phyloP scores from a whole-genome alignment of 1,284 basidiomycete species.

The Singerocomus rubriflavus region DNA sequence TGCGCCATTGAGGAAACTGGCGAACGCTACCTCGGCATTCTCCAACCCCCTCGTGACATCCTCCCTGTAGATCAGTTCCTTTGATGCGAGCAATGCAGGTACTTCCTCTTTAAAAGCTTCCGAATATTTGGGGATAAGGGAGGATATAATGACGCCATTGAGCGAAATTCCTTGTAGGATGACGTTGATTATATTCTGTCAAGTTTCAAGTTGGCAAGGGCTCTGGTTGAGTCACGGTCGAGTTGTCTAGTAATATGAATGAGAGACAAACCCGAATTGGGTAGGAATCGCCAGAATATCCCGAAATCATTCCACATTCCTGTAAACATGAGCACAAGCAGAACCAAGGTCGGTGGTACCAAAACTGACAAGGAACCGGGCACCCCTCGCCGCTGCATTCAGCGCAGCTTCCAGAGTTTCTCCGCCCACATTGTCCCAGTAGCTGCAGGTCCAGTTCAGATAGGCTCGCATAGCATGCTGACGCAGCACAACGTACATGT shows the following conservation, averaged over 20 bases:
- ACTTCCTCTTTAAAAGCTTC: conserved; percentile 11
- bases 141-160: background rate
- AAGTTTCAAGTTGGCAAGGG: background rate
- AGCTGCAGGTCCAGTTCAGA: conserved; percentile 30
- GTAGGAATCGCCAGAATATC: background rate
- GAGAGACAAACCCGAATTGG: conserved; percentile 10
- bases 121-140: conserved; percentile 6
- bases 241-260: background rate
- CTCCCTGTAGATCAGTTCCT: conserved; percentile 9
- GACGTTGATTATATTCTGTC: conserved; percentile 10
- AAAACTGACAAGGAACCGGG: conserved; percentile 40
- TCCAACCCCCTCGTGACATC: conserved; percentile 18
- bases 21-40: conserved; percentile 6
- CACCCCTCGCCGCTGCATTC: conserved; percentile 46
- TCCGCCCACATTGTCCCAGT: conserved; percentile 63
- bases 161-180: conserved; percentile 12
- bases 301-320: conserved; percentile 22
- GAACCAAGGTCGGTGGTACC: background rate
- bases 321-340: background rate
- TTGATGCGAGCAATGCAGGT: conserved; percentile 11
- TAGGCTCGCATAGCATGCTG: background rate
- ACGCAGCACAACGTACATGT: conserved; percentile 17
- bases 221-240: background rate
- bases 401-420: conserved; percentile 60
- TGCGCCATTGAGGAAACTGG: conserved; percentile 8